Evolutionary conservation across 306 rosid species (phyloP), one percentile per base, ranked within the genome.

Genomic region (Casuarina cunninghamiana): DNA sequence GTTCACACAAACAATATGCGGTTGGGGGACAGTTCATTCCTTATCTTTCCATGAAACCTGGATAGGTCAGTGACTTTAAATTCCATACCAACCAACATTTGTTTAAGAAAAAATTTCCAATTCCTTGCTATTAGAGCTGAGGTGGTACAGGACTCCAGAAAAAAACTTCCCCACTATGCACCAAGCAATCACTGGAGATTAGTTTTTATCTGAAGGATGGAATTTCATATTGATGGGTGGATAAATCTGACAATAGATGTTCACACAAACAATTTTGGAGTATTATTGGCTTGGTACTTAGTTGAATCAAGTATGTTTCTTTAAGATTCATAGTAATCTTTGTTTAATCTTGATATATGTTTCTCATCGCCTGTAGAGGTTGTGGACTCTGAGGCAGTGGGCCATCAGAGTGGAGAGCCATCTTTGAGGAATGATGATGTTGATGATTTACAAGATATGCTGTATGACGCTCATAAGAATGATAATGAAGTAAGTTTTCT

Each of bases 401-500:
- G 72, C 57, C 84, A 82, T 63, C 77, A 83, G 49, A 87, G 73
- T 72, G 82, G 67, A 35, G 87, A 79, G 6, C 46, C 82, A 57
- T 83, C 86, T 86, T 82, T 81, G 49, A 86, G 78, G 82, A 72
- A 87, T 65, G 82, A 76, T 48, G 88, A 82, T 69, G 88, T 62
- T 75, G 83, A 90, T 62, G 82, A 78, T 85, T 35, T 75, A 63
- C 86, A 81, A 87, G 85, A 89, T 60, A 79, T 92, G 86, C 79
- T 88, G 70, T 74, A 85, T 58, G 96, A 92, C 74, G 75, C 86
- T 43, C 88, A 73, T 35, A 86, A 88, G 46, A 66, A 78, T 78
- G 93, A 88, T 48, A 84, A 87, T 26, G 87, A 89, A 77, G 98
- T 91, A 85, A 79, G 93, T 89, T 71, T 78, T 58, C 48, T 77